A percentile compares a stretch with the other conserved stretches of the same genome.
Conservation (phyloP, 2,329 filamentous ascomycete genomes). For the Hypoxylon sp. region DNA sequence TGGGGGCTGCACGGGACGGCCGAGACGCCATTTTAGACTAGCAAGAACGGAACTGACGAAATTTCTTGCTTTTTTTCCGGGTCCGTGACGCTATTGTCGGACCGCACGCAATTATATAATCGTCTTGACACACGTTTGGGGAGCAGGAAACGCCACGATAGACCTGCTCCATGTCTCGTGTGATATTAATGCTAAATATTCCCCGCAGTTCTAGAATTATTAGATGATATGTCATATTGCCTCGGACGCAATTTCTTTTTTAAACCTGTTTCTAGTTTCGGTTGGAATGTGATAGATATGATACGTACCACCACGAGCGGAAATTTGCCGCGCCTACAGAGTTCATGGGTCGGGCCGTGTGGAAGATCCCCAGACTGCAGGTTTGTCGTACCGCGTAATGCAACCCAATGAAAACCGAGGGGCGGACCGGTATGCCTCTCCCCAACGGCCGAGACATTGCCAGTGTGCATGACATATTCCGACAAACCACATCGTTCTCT, state of each 20-base stretch:
- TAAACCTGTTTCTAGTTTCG: not conserved
- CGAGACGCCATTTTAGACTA: not conserved
- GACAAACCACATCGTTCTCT: not conserved
- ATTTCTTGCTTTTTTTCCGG: not conserved
- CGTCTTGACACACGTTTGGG: not conserved
- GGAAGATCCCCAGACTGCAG: not conserved
- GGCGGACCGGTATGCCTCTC: not conserved
- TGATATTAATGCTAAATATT: not conserved
- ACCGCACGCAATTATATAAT: not conserved
- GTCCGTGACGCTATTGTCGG: not conserved
- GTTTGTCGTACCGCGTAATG: not conserved
- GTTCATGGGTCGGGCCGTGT: conserved; percentile 20
- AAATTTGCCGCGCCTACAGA: conserved; percentile 2
- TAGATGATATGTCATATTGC: conserved; percentile 15
- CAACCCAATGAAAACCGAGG: not conserved
- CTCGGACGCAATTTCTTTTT: conserved; percentile 4
- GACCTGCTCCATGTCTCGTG: not conserved
- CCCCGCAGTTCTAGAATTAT: not conserved
- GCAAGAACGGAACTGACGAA: not conserved
- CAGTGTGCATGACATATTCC: not conserved
- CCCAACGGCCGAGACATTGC: not conserved
- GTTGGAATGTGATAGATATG: conserved; percentile 6
- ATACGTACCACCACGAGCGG: not conserved
- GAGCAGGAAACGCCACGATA: not conserved
- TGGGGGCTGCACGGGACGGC: too few species aligned